Percentiles rank a stretch among this genome's conserved stretches.
Evolutionary conservation across 192 early-diverging fungal genomes (phyloP).

Genomic region (Podila minutissima): DNA sequence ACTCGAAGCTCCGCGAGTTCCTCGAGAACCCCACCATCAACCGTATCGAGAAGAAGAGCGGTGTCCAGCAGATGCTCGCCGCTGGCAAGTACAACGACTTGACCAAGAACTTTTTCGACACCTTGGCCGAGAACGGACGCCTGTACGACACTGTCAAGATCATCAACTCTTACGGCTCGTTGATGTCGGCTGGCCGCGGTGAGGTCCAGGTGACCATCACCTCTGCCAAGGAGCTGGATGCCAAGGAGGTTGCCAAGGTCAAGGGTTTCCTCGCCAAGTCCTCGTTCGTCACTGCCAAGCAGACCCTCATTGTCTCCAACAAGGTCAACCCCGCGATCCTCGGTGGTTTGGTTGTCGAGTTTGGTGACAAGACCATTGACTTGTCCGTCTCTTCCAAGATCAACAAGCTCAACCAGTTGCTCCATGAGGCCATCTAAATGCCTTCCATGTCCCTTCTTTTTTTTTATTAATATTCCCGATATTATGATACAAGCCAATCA

Average conservation of each 20-base stretch:
- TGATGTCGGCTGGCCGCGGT: conserved; percentile 91
- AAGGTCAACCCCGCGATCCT: conserved; percentile 93
- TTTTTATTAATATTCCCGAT: neutral
- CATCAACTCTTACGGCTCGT: conserved; percentile 77
- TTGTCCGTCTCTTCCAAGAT: conserved; percentile 95
- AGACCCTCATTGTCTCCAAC: conserved; percentile 87
- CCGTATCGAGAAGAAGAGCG: conserved; percentile 80
- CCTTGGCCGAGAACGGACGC: conserved; percentile 95
- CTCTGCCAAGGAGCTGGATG: conserved; percentile 87
- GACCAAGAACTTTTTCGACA: conserved; percentile 92
- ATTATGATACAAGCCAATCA: too few relatives aligned
- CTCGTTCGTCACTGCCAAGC: conserved; percentile 77
- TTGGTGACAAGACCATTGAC: conserved; percentile 98
- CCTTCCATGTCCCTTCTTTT: neutral
- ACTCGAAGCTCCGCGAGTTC: conserved; percentile 74
- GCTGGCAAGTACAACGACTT: conserved; percentile 76
- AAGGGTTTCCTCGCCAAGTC: conserved; percentile 85
- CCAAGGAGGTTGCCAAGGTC: conserved; percentile 74
- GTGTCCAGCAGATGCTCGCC: conserved; percentile 73
- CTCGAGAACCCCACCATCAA: conserved; percentile 90
- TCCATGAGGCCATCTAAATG: conserved; percentile 42
- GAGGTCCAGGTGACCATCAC: conserved; percentile 90
- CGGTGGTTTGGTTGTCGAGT: conserved; percentile 96
- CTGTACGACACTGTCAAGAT: conserved; percentile 86
- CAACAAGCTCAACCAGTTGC: conserved; percentile 94